Conservation (phyloP, 2,329 filamentous ascomycete genomes). For the Alternaria novae-zelandiae region DNA sequence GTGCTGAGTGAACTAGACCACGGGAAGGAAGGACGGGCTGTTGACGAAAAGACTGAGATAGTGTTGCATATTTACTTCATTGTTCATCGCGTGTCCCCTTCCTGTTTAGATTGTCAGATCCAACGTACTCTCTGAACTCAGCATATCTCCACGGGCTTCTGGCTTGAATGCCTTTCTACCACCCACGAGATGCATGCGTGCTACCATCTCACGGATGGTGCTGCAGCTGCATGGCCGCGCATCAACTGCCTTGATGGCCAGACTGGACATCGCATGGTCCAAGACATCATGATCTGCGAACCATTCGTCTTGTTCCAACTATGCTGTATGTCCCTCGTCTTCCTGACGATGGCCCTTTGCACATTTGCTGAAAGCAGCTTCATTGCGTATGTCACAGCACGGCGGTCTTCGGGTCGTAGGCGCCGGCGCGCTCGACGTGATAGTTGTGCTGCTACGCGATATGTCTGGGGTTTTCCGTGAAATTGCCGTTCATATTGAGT, state of each 20-base stretch:
- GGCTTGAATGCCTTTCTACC: constrained; percentile 31
- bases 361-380: background rate
- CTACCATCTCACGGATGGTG: background rate
- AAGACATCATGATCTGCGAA: background rate
- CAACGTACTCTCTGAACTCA: constrained; percentile 29
- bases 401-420: background rate
- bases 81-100: background rate
- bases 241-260: background rate
- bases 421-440: background rate
- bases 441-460: background rate
- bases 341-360: background rate
- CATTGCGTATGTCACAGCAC: background rate
- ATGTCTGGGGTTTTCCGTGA: background rate
- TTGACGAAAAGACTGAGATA: background rate
- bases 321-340: background rate
- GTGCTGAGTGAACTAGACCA: background rate
- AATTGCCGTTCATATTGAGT: background rate
- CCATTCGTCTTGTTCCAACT: background rate
- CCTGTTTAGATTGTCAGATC: background rate
- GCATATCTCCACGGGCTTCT: constrained; percentile 37
- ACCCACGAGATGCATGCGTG: too few species aligned
- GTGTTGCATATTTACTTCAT: background rate
- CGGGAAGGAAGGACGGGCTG: background rate
- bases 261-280: background rate
- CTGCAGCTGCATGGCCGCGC: background rate